phyloP scores from a whole-genome alignment of 805 yeast genomes.

The Hanseniaspora thailandica region DNA sequence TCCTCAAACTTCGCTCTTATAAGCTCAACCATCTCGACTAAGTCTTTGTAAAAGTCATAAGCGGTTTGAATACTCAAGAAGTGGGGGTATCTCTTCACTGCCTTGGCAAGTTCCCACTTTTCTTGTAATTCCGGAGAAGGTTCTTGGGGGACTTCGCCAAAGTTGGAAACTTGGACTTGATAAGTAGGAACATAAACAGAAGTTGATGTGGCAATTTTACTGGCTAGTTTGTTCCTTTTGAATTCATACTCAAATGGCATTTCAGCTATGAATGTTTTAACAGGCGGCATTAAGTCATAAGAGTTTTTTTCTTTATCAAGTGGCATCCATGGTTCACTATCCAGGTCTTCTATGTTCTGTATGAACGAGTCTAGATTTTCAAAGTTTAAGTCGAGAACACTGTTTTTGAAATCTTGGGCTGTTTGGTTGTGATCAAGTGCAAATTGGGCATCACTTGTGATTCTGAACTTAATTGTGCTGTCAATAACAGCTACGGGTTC shows the following conservation, averaged over 20 bases:
- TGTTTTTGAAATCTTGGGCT: conserved; percentile 28
- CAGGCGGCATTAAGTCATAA: conserved; percentile 72
- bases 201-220: conserved; percentile 22
- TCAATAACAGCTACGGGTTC: conserved; percentile 58
- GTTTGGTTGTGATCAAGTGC: conserved; percentile 47
- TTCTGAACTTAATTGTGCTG: conserved; percentile 64
- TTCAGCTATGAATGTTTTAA: conserved; percentile 62
- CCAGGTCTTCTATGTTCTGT: conserved; percentile 30
- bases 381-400: conserved; percentile 27
- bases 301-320: conserved; percentile 18
- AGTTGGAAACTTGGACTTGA: conserved; percentile 40
- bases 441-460: conserved; percentile 79
- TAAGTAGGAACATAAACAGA: conserved; percentile 30
- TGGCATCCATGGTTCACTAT: conserved; percentile 30
- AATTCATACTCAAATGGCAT: conserved; percentile 71
- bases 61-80: conserved; percentile 23
- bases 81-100: conserved; percentile 27
- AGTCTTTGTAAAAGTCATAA: conserved; percentile 26
- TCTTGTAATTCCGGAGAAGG: conserved; percentile 41
- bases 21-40: conserved; percentile 24
- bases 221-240: conserved; percentile 45
- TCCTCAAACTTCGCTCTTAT: conserved; percentile 41
- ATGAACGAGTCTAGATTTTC: conserved; percentile 24
- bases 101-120: conserved; percentile 33
- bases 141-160: conserved; percentile 35